phyloP scores from a whole-genome alignment of 2,329 filamentous ascomycete species.

The Aspergillus costaricaensis region DNA sequence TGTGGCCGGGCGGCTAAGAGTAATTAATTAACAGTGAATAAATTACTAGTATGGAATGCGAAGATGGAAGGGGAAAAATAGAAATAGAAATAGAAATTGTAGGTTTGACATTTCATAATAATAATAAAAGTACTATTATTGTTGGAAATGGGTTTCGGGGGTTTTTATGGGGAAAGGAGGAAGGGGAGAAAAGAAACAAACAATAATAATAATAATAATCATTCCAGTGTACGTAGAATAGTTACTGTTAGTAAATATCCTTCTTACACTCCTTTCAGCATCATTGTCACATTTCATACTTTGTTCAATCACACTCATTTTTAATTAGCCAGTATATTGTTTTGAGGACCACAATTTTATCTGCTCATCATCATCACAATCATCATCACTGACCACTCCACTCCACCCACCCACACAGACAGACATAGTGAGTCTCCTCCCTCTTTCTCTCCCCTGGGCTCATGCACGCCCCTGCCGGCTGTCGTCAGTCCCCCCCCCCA shows the following conservation, averaged over 20 bases:
- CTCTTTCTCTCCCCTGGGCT: neutral
- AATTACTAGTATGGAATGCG: neutral
- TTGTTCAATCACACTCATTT: neutral
- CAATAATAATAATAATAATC: neutral
- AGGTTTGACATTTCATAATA: neutral
- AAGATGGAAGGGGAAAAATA: neutral
- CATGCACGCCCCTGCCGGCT: slow-evolving; percentile 6
- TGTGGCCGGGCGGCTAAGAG: slow-evolving; percentile 7
- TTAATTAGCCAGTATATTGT: neutral
- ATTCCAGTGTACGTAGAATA: too few relatives aligned
- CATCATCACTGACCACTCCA: too few relatives aligned
- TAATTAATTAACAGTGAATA: neutral
- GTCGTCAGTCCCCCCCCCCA: slow-evolving; percentile 5
- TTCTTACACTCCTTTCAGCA: neutral
- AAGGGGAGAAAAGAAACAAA: neutral
- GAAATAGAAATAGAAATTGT: neutral
- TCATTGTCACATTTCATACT: neutral
- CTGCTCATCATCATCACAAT: too few relatives aligned
- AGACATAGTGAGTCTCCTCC: neutral
- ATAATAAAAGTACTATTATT: neutral
- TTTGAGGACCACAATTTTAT: neutral
- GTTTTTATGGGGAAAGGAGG: neutral
- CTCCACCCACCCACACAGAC: too few relatives aligned
- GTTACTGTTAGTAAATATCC: neutral
- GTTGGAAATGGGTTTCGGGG: neutral